A percentile compares a stretch with the other conserved stretches of the same genome.
These are phyloP conservation scores for Penicillium ucsense DNA, from an alignment of 495 filamentous ascomycete species.

Conservation along the genomic window DNA sequence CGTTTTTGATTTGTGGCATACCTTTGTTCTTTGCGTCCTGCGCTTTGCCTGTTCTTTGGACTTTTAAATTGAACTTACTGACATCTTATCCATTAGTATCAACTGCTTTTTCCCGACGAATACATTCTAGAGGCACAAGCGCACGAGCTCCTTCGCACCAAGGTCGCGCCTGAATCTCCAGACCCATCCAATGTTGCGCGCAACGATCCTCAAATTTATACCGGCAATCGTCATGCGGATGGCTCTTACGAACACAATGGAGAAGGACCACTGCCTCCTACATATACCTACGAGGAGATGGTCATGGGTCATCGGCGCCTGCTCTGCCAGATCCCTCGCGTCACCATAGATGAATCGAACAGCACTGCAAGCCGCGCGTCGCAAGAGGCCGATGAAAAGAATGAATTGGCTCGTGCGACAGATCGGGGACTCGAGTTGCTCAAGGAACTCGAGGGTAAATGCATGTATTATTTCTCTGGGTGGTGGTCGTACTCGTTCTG, in stretches of 20 bases:
- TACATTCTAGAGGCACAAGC: slow-evolving; percentile 67
- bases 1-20: slow-evolving; percentile 4
- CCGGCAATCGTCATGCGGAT: slow-evolving; percentile 7
- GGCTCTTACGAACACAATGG: neutral
- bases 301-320: slow-evolving; percentile 58
- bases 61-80: neutral
- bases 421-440: slow-evolving; percentile 86
- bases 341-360: slow-evolving; percentile 35
- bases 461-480: slow-evolving; percentile 81
- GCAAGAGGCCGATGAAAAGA: slow-evolving; percentile 60
- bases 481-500: slow-evolving; percentile 99
- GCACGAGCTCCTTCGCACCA: slow-evolving; percentile 43
- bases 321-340: slow-evolving; percentile 75
- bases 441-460: slow-evolving; percentile 72
- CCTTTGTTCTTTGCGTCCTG: neutral
- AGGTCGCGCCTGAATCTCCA: slow-evolving; percentile 5
- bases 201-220: slow-evolving; percentile 20
- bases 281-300: slow-evolving; percentile 44
- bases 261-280: neutral
- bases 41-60: neutral
- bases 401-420: slow-evolving; percentile 75
- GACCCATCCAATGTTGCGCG: slow-evolving; percentile 5
- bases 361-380: slow-evolving; percentile 46
- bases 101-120: slow-evolving; percentile 67
- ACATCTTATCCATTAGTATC: slow-evolving; percentile 45